Evolutionary conservation across 2,329 filamentous ascomycete genomes (phyloP).

Genomic region (Trichoderma guizhouense): DNA sequence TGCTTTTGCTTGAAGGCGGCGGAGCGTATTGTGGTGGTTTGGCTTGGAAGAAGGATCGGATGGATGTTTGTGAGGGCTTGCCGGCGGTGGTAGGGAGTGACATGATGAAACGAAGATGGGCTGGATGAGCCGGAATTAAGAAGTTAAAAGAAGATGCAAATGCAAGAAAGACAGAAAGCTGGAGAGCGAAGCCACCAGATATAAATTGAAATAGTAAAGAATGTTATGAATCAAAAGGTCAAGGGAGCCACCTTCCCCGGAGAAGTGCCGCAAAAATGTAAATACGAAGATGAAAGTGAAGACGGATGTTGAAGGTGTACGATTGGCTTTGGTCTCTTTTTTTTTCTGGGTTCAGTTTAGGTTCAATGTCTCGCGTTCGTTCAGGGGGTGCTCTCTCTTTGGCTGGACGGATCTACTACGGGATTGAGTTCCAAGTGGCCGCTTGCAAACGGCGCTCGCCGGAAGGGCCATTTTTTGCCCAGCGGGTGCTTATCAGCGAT

Average conservation of each 20-base stretch:
- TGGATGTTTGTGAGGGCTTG: constrained; percentile 50
- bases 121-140: neutral
- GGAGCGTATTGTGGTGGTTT: constrained; percentile 41
- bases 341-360: neutral
- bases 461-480: neutral
- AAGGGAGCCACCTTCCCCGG: neutral
- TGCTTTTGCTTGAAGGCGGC: constrained; percentile 28
- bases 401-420: neutral
- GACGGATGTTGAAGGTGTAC: neutral
- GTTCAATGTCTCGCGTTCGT: neutral
- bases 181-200: neutral
- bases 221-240: neutral
- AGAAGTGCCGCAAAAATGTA: neutral
- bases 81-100: constrained; percentile 39
- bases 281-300: neutral
- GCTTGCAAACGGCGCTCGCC: neutral
- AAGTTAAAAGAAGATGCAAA: neutral
- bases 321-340: neutral
- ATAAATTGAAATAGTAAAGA: neutral
- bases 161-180: neutral
- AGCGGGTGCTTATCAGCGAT: constrained; percentile 8
- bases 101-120: constrained; percentile 28
- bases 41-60: constrained; percentile 59
- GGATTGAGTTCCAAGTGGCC: too few species aligned
- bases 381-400: neutral